These are phyloP conservation scores for Oehlia diaphana DNA, from an alignment of 192 early-diverging fungal species.

Conservation along the genomic window DNA sequence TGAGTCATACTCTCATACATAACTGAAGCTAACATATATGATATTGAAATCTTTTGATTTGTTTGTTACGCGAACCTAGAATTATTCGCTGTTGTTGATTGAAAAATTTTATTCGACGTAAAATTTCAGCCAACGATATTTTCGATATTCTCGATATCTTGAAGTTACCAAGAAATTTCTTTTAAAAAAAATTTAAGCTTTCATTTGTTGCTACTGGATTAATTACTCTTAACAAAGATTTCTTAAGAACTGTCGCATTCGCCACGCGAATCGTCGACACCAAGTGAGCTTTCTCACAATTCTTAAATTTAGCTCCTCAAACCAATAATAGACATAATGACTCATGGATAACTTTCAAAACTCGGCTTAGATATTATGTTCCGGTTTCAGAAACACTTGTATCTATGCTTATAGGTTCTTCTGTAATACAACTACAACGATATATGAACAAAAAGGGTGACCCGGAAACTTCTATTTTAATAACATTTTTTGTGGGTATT, in stretches of 20 bases:
- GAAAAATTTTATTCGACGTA: no score
- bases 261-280: neutral
- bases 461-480: slow-evolving; percentile 50
- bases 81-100: no score
- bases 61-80: no score
- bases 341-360: slow-evolving; percentile 50
- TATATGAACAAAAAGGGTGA: slow-evolving; percentile 38
- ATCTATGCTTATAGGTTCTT: slow-evolving; percentile 77
- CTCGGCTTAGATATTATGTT: slow-evolving; percentile 87
- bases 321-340: slow-evolving; percentile 10
- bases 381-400: slow-evolving; percentile 91
- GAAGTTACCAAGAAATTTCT: no score
- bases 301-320: neutral
- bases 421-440: slow-evolving; percentile 60
- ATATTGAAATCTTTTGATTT: no score
- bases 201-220: no score
- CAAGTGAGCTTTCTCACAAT: neutral
- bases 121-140: no score
- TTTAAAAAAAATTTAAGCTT: neutral
- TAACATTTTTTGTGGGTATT: slow-evolving; percentile 83
- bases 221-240: no score
- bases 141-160: no score
- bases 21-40: no score
- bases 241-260: neutral
- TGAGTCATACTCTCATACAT: no score